phyloP scores from a whole-genome alignment of 2,329 filamentous ascomycete genomes.

The Fusarium sp. region DNA sequence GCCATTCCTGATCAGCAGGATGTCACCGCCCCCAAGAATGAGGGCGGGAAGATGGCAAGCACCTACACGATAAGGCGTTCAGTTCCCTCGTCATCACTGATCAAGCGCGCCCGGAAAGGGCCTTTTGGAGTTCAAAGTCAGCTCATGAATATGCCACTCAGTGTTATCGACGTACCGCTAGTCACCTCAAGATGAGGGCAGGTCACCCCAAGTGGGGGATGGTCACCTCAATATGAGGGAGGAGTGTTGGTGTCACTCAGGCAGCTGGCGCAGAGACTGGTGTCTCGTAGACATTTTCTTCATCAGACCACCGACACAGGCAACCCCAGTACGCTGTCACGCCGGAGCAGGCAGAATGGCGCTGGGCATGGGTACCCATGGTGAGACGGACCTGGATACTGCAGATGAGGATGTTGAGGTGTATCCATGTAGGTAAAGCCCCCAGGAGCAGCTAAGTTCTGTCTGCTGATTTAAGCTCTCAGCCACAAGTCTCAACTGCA shows the following conservation, averaged over 20 bases:
- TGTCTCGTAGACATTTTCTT: background rate
- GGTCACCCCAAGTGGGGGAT: too few relatives aligned
- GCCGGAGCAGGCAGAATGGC: too few relatives aligned
- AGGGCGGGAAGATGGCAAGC: background rate
- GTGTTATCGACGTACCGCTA: background rate
- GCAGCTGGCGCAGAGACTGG: background rate
- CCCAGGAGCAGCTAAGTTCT: background rate
- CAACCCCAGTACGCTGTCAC: background rate
- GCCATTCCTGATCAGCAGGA: too few relatives aligned
- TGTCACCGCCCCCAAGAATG: background rate
- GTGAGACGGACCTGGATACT: background rate
- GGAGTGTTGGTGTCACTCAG: background rate
- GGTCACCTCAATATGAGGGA: background rate
- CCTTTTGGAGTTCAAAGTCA: background rate
- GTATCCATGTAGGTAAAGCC: slow-evolving; percentile 1
- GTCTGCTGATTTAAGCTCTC: too few relatives aligned
- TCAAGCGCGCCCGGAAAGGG: background rate
- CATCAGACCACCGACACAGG: background rate
- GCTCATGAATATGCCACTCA: background rate
- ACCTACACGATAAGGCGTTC: background rate
- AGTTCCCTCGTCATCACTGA: background rate
- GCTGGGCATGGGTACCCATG: background rate
- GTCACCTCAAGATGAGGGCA: background rate
- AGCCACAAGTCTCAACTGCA: too few relatives aligned
- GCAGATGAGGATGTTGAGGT: background rate